A percentile compares a stretch with the other conserved stretches of the same genome.
Conservation (phyloP, 805 yeast species). For the Monosporozyma unispora region DNA sequence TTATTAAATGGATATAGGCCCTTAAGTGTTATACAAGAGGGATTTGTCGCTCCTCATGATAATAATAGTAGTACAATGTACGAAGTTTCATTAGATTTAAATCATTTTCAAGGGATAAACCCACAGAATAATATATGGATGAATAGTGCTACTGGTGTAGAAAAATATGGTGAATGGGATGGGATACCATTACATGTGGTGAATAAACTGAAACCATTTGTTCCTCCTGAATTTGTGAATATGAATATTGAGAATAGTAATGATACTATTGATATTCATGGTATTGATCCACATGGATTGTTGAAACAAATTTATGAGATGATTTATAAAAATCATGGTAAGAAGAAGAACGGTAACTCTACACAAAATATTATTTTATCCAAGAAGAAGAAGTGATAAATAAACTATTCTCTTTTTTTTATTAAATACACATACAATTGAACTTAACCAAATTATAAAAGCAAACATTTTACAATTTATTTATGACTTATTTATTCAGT, state of each 20-base stretch:
- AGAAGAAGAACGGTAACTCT: too few relatives aligned
- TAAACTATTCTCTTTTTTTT: too few relatives aligned
- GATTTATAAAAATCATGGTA: background rate
- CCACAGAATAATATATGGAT: constrained; percentile 25
- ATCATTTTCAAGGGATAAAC: background rate
- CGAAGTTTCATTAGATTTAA: background rate
- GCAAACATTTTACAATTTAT: too few relatives aligned
- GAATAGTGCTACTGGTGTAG: constrained; percentile 31
- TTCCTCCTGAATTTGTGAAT: constrained; percentile 19
- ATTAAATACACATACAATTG: too few relatives aligned
- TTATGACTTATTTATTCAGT: too few relatives aligned
- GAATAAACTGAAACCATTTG: constrained; percentile 28
- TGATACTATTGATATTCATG: background rate
- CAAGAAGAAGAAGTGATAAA: background rate
- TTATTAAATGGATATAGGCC: constrained; percentile 29
- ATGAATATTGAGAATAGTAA: too few relatives aligned
- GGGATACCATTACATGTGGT: constrained; percentile 26
- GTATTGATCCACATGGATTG: constrained; percentile 4
- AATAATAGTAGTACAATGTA: background rate
- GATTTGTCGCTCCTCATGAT: too few relatives aligned
- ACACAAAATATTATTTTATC: background rate
- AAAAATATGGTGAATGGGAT: constrained; percentile 30
- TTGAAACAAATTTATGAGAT: constrained; percentile 1
- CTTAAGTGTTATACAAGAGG: constrained; percentile 14
- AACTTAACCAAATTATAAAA: too few relatives aligned